Evolutionary conservation across 1,139 yeast genomes (phyloP), one percentile per base, ranked within the genome.

Genomic region (Cylindricascospora bacillispora): DNA sequence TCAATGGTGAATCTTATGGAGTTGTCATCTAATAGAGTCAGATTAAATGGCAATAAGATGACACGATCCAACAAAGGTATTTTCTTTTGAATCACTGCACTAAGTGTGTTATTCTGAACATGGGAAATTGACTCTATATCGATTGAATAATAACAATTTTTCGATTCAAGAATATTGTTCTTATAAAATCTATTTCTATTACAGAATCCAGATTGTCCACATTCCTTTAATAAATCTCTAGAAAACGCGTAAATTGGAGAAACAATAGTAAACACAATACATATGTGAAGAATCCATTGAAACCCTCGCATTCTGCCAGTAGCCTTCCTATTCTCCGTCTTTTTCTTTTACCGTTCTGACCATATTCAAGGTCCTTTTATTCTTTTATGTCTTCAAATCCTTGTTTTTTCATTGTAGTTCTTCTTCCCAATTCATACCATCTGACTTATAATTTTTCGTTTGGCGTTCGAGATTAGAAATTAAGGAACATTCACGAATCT

Each of bases 141-240:
- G 21, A 86, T 48, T 2, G 62, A 42, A 49, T 85, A 86, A 13
- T 71, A 68, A 1, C 73, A 57, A 15, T 44, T 46, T 38, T 59
- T 52, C 2, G 49, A 39, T 4, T 48, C 43, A 1, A 50, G 38
- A 11, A 77, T 64, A 29, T 63, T 55, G 11, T 52, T 46, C 2
- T 92, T 89, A 52, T 68, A 85, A 37, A 71, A 72, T 31, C 92
- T 60, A 47, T 89, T 83, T 49, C 98, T 65, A 30, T 67, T 60
- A 52, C 98, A 89, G 51, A 89, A 86, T 6, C 95, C 93, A 13
- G 86, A 70, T 44, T 80, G 76, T 7, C 63, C 73, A 57, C 98
- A 89, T 11, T 67, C 71, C 54, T 82, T 81, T 62, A 86, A 81
- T 35, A 85, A 56, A 44, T 49, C 44, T 25, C 49, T 52, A 3